Evolutionary conservation across 2,329 filamentous ascomycete genomes (phyloP).

Genomic region (Penicillium sp.): DNA sequence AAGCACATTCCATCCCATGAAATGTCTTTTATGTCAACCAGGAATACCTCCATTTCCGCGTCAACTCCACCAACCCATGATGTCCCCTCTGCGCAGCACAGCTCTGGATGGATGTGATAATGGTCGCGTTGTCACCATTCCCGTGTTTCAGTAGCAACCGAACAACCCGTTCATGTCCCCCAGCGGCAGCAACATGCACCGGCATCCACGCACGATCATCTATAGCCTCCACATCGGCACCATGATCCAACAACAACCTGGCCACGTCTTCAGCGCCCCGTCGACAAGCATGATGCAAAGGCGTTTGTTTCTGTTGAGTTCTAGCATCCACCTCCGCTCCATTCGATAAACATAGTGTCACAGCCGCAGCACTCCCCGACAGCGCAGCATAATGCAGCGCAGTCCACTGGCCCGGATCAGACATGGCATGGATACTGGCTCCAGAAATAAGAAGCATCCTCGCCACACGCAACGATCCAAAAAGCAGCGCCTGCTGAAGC

Average conservation of each 20-base stretch:
- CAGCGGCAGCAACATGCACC: not conserved
- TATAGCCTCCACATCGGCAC: not conserved
- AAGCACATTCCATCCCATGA: not conserved
- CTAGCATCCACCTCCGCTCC: not conserved
- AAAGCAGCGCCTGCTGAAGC: not conserved
- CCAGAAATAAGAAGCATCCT: not conserved
- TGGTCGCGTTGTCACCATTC: not conserved
- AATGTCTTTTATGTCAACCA: not conserved
- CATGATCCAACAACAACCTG: not conserved
- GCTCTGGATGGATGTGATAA: not conserved
- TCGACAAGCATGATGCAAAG: not conserved
- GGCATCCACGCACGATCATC: not conserved
- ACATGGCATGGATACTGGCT: not conserved
- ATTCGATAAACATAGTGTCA: not conserved
- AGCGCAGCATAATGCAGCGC: not conserved
- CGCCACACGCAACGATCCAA: not conserved
- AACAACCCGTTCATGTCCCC: not conserved
- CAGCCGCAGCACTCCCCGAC: not conserved
- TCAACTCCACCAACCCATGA: not conserved
- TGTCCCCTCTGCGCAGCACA: not conserved
- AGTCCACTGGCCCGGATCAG: not conserved
- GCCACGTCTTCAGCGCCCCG: not conserved
- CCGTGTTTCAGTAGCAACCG: not conserved
- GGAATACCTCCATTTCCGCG: slow-evolving; percentile 1
- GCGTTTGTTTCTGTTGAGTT: not conserved